phyloP scores from a whole-genome alignment of 306 rosid species.

The Crotalaria pallida region DNA sequence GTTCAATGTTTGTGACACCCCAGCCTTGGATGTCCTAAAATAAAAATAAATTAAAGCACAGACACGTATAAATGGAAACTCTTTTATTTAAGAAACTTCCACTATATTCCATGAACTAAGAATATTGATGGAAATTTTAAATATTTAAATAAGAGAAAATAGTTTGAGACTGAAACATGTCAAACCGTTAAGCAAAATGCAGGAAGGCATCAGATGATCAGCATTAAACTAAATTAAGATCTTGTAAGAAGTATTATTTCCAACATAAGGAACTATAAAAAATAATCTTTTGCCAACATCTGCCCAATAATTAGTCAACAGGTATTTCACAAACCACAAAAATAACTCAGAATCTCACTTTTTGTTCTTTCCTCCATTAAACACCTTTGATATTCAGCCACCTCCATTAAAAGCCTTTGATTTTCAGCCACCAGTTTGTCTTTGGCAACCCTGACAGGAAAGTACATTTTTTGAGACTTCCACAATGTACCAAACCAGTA shows the following conservation, averaged over 20 bases:
- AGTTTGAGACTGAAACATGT: background rate
- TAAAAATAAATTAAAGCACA: background rate
- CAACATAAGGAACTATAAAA: background rate
- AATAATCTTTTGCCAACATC: background rate
- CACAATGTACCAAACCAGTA: background rate
- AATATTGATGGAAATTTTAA: background rate
- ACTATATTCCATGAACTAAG: background rate
- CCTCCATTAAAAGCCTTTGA: constrained; percentile 35
- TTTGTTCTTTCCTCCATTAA: constrained; percentile 51
- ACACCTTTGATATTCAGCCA: constrained; percentile 44
- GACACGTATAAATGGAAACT: background rate
- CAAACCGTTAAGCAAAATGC: background rate
- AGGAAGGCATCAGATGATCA: background rate
- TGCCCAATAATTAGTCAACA: background rate
- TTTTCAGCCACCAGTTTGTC: constrained; percentile 46
- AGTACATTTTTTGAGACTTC: constrained; percentile 13
- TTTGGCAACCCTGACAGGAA: constrained; percentile 46
- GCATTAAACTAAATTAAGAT: background rate
- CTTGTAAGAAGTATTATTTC: background rate
- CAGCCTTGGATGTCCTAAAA: background rate
- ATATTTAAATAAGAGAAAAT: background rate
- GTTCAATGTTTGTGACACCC: background rate
- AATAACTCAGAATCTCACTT: constrained; percentile 44
- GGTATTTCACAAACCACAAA: background rate
- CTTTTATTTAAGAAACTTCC: background rate